These are phyloP conservation scores for Hanseniaspora taiwanica DNA, from an alignment of 805 yeast species.

Conservation along the genomic window DNA sequence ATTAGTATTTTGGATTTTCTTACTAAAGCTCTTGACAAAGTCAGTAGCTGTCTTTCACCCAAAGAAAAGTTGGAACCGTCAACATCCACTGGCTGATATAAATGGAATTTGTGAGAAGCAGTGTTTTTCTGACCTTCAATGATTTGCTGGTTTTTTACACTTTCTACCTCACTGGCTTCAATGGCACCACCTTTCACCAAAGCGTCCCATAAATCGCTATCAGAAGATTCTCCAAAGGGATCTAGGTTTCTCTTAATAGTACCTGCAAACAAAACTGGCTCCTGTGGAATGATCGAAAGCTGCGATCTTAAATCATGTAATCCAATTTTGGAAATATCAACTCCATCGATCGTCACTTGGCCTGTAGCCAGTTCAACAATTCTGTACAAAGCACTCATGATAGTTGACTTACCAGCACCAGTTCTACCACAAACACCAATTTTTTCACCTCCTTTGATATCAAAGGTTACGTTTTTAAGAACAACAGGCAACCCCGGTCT, in stretches of 20 bases:
- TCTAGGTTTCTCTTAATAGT: constrained; percentile 65
- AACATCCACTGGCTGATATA: constrained; percentile 44
- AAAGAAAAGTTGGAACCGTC: constrained; percentile 52
- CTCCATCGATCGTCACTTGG: constrained; percentile 49
- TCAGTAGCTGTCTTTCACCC: constrained; percentile 51
- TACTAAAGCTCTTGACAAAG: constrained; percentile 54
- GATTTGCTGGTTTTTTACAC: constrained; percentile 21
- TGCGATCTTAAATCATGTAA: constrained; percentile 56
- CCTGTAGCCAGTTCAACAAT: constrained; percentile 46
- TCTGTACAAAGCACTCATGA: constrained; percentile 60
- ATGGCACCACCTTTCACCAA: constrained; percentile 47
- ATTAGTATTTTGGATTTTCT: constrained; percentile 40
- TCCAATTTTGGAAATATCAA: constrained; percentile 53
- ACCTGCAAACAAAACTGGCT: constrained; percentile 75
- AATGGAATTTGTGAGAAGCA: constrained; percentile 44
- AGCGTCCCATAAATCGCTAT: constrained; percentile 56
- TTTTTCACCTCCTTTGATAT: constrained; percentile 38
- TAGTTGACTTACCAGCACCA: constrained; percentile 64
- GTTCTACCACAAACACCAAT: constrained; percentile 59
- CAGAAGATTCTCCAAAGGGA: constrained; percentile 49
- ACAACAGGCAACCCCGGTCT: constrained; percentile 55
- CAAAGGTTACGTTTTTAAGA: constrained; percentile 39
- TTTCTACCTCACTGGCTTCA: constrained; percentile 24
- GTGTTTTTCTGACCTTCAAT: constrained; percentile 15
- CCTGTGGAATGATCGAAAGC: constrained; percentile 78